Percentiles rank a stretch among this genome's conserved stretches.
Conservation (phyloP, 371 early-diverging fungal species). For the Mycotypha africana region DNA sequence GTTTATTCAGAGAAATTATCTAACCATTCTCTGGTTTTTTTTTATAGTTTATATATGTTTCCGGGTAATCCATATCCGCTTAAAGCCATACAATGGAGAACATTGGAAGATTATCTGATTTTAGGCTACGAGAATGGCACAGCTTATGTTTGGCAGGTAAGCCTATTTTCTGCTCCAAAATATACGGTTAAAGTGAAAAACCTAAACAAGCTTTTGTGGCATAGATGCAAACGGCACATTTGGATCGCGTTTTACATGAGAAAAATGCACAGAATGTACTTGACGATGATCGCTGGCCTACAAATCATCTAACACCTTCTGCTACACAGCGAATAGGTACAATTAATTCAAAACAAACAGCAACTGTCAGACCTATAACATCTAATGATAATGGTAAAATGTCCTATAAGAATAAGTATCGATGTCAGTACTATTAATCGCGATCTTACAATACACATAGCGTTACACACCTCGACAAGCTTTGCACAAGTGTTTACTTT, state of each 20-base stretch:
- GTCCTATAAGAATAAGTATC: not conserved
- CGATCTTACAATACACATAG: constrained; percentile 2
- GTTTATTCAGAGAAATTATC: too few relatives aligned
- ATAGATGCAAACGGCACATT: constrained; percentile 72
- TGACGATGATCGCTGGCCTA: constrained; percentile 51
- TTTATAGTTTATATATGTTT: constrained; percentile 51
- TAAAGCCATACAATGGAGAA: constrained; percentile 62
- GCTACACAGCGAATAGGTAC: not conserved
- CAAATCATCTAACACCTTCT: constrained; percentile 26
- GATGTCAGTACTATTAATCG: not conserved
- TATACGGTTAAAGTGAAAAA: too few relatives aligned
- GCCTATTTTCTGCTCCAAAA: too few relatives aligned
- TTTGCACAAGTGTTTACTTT: constrained; percentile 37
- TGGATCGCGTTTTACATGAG: constrained; percentile 64
- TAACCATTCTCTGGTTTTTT: too few relatives aligned
- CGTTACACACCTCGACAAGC: constrained; percentile 11
- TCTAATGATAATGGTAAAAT: constrained; percentile 23
- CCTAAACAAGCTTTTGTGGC: too few relatives aligned
- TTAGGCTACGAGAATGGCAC: constrained; percentile 61
- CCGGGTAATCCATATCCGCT: constrained; percentile 55
- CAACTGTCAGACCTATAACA: constrained; percentile 19
- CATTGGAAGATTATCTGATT: constrained; percentile 61
- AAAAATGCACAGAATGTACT: constrained; percentile 51
- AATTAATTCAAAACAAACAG: constrained; percentile 18
- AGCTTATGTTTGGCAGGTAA: constrained; percentile 76